Conservation (phyloP, 2,329 filamentous ascomycete genomes). For the Xylariales sp. region DNA sequence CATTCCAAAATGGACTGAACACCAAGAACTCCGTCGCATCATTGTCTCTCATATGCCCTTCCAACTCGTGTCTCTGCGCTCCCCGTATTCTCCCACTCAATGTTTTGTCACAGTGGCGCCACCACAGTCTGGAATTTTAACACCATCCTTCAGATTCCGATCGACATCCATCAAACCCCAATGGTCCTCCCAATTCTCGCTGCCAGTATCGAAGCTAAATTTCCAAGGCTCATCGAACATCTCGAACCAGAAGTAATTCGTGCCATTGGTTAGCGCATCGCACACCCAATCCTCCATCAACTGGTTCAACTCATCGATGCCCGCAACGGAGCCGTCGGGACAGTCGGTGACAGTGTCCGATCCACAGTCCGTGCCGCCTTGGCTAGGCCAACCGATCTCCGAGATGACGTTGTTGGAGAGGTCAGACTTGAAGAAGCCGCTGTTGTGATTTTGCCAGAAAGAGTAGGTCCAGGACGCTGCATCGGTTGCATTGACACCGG, state of each 20-base stretch:
- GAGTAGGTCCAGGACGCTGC: constrained; percentile 76
- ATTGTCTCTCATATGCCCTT: no score
- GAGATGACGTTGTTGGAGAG: constrained; percentile 71
- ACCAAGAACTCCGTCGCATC: no score
- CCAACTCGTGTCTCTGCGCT: no score
- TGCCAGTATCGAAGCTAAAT: constrained; percentile 60
- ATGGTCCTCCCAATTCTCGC: constrained; percentile 85
- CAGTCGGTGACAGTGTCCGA: constrained; percentile 47
- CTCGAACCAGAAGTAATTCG: constrained; percentile 96
- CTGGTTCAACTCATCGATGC: constrained; percentile 74
- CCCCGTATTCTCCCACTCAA: no score
- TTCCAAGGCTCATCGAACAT: constrained; percentile 98
- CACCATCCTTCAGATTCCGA: constrained; percentile 75
- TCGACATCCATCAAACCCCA: constrained; percentile 89
- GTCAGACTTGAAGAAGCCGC: constrained; percentile 58
- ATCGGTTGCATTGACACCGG: constrained; percentile 61
- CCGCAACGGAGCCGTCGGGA: constrained; percentile 66
- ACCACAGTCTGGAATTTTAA: constrained; percentile 83
- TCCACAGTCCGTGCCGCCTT: constrained; percentile 76
- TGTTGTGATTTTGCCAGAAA: constrained; percentile 74
- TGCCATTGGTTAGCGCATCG: constrained; percentile 70
- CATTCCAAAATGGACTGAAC: no score
- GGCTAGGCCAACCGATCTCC: constrained; percentile 87
- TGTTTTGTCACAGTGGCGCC: constrained; percentile 63
- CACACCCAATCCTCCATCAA: constrained; percentile 88